Base-by-base conservation (phyloP, 164 flowering plant species). In the Akebia trifoliata region DNA sequence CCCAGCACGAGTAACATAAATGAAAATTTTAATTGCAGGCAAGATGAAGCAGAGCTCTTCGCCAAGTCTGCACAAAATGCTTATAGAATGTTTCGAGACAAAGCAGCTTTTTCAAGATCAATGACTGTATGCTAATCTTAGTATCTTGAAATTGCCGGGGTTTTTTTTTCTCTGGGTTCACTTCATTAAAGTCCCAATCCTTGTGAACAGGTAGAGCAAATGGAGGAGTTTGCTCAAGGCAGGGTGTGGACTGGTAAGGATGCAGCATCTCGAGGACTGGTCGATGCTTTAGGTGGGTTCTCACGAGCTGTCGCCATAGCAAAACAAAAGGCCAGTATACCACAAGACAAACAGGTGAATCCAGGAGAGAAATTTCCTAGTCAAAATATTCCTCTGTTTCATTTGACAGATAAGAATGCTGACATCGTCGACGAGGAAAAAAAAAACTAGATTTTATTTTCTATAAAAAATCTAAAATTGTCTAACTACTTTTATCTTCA, bases 231-330 rank as follows among this genome's bases (percentile, higher is more conserved):
- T 67, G 98, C 98, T 44, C 98, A 92, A 65, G 96, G 98, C 18
- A 81, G 98, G 71, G 98, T 92, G 46, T 92, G 98, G 98, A 74
- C 90, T 24, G 97, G 97, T 45, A 74, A 77, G 26, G 97, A 93
- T 76, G 98, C 98, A n/a, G 81, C 78, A 65, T 82, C 83, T 28
- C 76, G 76, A 34, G 97, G 98, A 50, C 66, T 93, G 44, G 92
- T 89, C 53, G 98, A 93, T 81, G 95, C 95, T 50, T 71, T 93
- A 63, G 98, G 98, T 49, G 98, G 98, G 28, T 40, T 89, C 46
- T 80, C 86, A 63, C 81, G 88, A 34, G 97, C 98, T 37, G 63
- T 93, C 59, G 95, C 98, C 18, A 93, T 93, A 44, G 98, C 97
- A 54, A 93, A 89, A 69, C 76, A 79, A 55, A 87, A 80, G 74